Evolutionary conservation across 306 rosid species (phyloP).

Genomic region (Rubus idaeus): DNA sequence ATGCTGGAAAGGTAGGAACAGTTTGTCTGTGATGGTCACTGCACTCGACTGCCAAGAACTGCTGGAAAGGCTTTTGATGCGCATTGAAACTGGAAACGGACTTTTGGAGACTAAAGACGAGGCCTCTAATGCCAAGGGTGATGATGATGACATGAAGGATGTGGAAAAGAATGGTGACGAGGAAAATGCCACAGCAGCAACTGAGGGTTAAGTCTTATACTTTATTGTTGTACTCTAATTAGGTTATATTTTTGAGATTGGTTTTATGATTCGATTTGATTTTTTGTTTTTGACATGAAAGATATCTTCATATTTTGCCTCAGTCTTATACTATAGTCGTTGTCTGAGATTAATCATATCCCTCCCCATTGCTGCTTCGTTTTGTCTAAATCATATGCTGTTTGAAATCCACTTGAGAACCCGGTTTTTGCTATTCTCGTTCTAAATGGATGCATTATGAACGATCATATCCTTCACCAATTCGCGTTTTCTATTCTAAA

Average conservation of each 20-base stretch:
- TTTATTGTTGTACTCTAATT: slow-evolving; percentile 8
- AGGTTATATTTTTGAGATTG: too few relatives aligned
- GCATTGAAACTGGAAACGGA: slow-evolving; percentile 45
- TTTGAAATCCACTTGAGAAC: too few relatives aligned
- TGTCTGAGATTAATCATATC: too few relatives aligned
- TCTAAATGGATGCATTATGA: too few relatives aligned
- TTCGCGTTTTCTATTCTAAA: too few relatives aligned
- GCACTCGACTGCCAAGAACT: slow-evolving; percentile 90
- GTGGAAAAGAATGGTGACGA: slow-evolving; percentile 18
- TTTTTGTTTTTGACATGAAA: neutral
- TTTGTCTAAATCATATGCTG: too few relatives aligned
- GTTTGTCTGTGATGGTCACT: slow-evolving; percentile 80
- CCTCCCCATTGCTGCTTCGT: too few relatives aligned
- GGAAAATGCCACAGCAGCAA: slow-evolving; percentile 9
- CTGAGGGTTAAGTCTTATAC: slow-evolving; percentile 12
- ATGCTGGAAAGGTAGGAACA: slow-evolving; percentile 91
- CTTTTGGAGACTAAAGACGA: slow-evolving; percentile 27
- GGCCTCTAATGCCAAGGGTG: slow-evolving; percentile 30
- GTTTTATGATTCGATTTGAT: neutral
- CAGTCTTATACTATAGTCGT: too few relatives aligned
- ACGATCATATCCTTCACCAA: too few relatives aligned
- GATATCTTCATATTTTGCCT: neutral
- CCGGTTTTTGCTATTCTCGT: too few relatives aligned
- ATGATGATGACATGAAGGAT: slow-evolving; percentile 34
- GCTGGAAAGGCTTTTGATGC: slow-evolving; percentile 65